A percentile compares a stretch with the other conserved stretches of the same genome.
Conservation (phyloP, 2,329 filamentous ascomycete species). For the Seiridium cupressi region DNA sequence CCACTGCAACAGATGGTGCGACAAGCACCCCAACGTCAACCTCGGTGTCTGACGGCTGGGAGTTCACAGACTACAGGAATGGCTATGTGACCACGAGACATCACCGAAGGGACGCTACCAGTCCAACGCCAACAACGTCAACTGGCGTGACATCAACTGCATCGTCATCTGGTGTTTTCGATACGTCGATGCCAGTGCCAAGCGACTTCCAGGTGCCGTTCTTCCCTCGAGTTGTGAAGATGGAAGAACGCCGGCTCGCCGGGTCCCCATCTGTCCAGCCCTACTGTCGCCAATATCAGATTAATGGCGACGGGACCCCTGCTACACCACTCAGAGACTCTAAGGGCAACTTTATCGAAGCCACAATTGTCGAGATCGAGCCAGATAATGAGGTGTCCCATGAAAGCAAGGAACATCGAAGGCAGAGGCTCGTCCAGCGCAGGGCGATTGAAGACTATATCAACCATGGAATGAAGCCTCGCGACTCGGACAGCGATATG, state of each 20-base stretch:
- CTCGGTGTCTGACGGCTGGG: not conserved
- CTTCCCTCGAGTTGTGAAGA: conserved; percentile 48
- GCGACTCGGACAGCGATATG: conserved; percentile 31
- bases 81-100: not conserved
- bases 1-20: not conserved
- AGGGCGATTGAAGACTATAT: conserved; percentile 14
- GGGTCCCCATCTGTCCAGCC: conserved; percentile 31
- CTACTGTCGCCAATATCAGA: conserved; percentile 47
- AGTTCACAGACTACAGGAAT: not conserved
- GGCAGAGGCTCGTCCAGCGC: conserved; percentile 5
- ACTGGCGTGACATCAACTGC: not conserved
- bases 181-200: conserved; percentile 12
- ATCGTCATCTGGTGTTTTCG: conserved; percentile 6
- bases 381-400: conserved; percentile 10
- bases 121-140: not conserved
- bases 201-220: conserved; percentile 17
- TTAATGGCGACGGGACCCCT: conserved; percentile 35
- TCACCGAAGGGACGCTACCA: not conserved
- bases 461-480: conserved; percentile 13
- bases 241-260: conserved; percentile 50
- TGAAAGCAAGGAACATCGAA: not conserved
- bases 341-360: conserved; percentile 37
- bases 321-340: conserved; percentile 33
- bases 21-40: not conserved
- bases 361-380: conserved; percentile 43